These are phyloP conservation scores for Malassezia pachydermatis DNA, from an alignment of 1,284 basidiomycete genomes.

Conservation along the genomic window DNA sequence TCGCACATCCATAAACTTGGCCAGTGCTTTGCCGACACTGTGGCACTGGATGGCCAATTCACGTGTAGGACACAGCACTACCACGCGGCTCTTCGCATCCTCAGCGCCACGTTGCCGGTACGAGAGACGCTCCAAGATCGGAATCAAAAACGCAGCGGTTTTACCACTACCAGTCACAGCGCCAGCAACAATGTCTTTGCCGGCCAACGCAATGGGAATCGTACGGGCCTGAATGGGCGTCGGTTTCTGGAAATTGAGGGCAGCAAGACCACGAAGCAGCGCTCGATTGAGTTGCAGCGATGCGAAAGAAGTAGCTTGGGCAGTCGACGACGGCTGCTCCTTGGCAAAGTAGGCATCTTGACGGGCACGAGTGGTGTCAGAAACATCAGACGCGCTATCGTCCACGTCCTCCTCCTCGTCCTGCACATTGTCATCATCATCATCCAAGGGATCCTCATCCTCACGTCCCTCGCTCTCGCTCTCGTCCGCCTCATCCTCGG, in stretches of 20 bases:
- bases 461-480: constrained; percentile 19
- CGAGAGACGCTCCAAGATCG: constrained; percentile 61
- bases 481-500: constrained; percentile 40
- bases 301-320: constrained; percentile 55
- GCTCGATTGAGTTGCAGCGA: constrained; percentile 81
- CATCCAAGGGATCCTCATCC: constrained; percentile 19
- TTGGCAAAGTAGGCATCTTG: constrained; percentile 44
- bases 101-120: constrained; percentile 12
- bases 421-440: constrained; percentile 21
- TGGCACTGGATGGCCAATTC: constrained; percentile 51
- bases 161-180: constrained; percentile 92
- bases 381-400: constrained; percentile 17
- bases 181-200: constrained; percentile 57
- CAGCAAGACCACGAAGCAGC: constrained; percentile 71
- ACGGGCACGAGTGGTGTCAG: constrained; percentile 11
- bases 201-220: constrained; percentile 49
- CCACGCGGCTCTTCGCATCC: constrained; percentile 27
- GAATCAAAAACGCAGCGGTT: constrained; percentile 79
- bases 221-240: constrained; percentile 65
- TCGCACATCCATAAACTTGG: constrained; percentile 21
- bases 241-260: constrained; percentile 69
- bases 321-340: constrained; percentile 4
- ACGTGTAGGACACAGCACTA: constrained; percentile 52
- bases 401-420: constrained; percentile 25
- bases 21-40: constrained; percentile 36